Percentiles rank a stretch among this genome's conserved stretches.
phyloP scores from a whole-genome alignment of 2,329 filamentous ascomycete species.

The Paraphaeosphaeria sporulosa region DNA sequence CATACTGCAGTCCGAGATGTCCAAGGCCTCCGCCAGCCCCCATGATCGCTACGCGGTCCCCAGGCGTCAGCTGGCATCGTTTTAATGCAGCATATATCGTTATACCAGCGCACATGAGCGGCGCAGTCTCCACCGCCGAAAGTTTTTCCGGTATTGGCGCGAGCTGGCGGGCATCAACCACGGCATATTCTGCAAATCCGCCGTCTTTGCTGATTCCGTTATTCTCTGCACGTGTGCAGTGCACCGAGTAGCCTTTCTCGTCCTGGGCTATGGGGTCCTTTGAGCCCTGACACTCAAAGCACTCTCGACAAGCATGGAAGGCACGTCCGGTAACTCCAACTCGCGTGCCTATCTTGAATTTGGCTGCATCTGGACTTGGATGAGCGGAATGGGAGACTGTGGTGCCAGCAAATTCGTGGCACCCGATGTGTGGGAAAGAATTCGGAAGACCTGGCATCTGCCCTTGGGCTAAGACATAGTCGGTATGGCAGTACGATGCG shows the following conservation, averaged over 20 bases:
- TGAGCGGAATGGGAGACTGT: conserved; percentile 40
- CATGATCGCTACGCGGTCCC: conserved; percentile 51
- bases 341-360: conserved; percentile 33
- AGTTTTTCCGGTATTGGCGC: conserved; percentile 44
- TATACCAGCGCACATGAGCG: conserved; percentile 55
- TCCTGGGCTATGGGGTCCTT: conserved; percentile 40
- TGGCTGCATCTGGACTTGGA: conserved; percentile 10
- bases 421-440: conserved; percentile 54
- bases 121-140: conserved; percentile 48
- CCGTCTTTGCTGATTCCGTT: conserved; percentile 47
- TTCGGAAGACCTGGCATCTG: conserved; percentile 37
- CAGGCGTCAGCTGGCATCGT: conserved; percentile 37
- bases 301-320: conserved; percentile 51
- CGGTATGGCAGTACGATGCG: conserved; percentile 58
- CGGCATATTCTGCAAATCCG: conserved; percentile 54
- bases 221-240: conserved; percentile 43
- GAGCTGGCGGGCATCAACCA: conserved; percentile 52
- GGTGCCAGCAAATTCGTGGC: conserved; percentile 57
- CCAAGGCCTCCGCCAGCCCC: conserved; percentile 49
- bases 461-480: conserved; percentile 48
- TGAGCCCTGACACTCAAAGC: conserved; percentile 50
- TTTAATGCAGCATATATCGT: conserved; percentile 54
- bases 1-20: conserved; percentile 42
- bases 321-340: conserved; percentile 55
- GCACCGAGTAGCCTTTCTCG: conserved; percentile 51